These are phyloP conservation scores for Mycena sp. DNA, from an alignment of 1,284 basidiomycete genomes.

Conservation along the genomic window DNA sequence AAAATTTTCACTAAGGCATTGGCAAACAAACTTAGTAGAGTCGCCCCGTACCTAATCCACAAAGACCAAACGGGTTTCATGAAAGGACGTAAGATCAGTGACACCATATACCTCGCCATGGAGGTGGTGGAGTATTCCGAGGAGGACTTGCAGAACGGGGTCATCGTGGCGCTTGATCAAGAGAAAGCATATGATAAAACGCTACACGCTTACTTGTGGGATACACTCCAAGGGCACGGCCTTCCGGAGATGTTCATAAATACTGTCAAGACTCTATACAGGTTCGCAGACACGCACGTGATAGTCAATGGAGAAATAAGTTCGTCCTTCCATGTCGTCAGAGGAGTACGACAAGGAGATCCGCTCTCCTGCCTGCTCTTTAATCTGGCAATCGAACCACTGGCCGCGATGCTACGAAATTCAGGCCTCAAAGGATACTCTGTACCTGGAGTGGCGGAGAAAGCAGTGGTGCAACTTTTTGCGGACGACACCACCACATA, in stretches of 20 bases:
- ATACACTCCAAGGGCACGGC: slow-evolving; percentile 11
- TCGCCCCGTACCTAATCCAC: not conserved
- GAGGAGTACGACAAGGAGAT: slow-evolving; percentile 38
- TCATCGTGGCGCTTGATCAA: slow-evolving; percentile 14
- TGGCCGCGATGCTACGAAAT: not conserved
- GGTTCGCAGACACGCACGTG: slow-evolving; percentile 20
- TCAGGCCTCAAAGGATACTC: not conserved
- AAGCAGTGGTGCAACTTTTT: no score
- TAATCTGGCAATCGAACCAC: no score
- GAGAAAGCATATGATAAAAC: slow-evolving; percentile 23
- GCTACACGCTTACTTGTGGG: slow-evolving; percentile 31
- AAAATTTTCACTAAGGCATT: slow-evolving; percentile 25
- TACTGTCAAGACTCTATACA: slow-evolving; percentile 31
- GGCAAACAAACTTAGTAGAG: slow-evolving; percentile 17
- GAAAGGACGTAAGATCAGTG: slow-evolving; percentile 27
- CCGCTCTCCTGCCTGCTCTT: slow-evolving; percentile 34
- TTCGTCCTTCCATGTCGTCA: slow-evolving; percentile 6
- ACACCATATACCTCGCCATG: slow-evolving; percentile 26
- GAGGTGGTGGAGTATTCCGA: slow-evolving; percentile 30
- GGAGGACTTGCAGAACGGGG: slow-evolving; percentile 26
- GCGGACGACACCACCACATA: no score
- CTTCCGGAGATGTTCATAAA: slow-evolving; percentile 29
- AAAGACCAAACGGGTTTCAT: slow-evolving; percentile 30
- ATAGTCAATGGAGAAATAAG: slow-evolving; percentile 33
- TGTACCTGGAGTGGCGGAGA: not conserved